Conservation (phyloP, 345 rosid genomes). For the Gossypium arboreum region DNA sequence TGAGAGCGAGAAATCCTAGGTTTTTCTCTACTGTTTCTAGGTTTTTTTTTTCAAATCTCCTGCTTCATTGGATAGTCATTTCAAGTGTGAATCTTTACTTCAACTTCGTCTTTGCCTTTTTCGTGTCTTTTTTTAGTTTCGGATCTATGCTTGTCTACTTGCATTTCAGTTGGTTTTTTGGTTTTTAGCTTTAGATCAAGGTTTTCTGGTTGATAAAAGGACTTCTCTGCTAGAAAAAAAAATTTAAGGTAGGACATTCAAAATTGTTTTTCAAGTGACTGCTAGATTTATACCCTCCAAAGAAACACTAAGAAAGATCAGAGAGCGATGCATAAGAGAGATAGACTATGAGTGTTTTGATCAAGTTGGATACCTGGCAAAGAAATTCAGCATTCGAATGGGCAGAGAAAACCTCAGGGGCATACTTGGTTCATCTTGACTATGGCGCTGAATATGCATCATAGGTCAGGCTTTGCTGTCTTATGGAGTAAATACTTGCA, state of each 20-base stretch:
- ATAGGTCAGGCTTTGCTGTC: slow-evolving; percentile 23
- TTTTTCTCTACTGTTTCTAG: too few relatives aligned
- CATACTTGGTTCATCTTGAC: slow-evolving; percentile 59
- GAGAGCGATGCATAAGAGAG: slow-evolving; percentile 82
- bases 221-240: background rate
- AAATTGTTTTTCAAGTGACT: slow-evolving; percentile 42
- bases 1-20: too few relatives aligned
- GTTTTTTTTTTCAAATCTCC: too few relatives aligned
- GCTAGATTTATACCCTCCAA: slow-evolving; percentile 79
- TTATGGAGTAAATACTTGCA: background rate
- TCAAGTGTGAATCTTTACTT: too few relatives aligned
- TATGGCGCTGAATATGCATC: slow-evolving; percentile 51
- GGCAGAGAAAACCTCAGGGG: slow-evolving; percentile 65
- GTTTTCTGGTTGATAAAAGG: background rate
- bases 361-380: slow-evolving; percentile 49
- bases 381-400: slow-evolving; percentile 54
- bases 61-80: too few relatives aligned
- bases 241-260: background rate
- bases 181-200: too few relatives aligned
- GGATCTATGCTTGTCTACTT: too few relatives aligned
- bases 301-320: slow-evolving; percentile 66
- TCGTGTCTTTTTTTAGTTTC: too few relatives aligned
- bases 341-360: slow-evolving; percentile 65
- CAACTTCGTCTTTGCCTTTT: too few relatives aligned
- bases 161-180: too few relatives aligned